Conservation (phyloP, 2,329 filamentous ascomycete genomes). For the Beauveria bassiana region DNA sequence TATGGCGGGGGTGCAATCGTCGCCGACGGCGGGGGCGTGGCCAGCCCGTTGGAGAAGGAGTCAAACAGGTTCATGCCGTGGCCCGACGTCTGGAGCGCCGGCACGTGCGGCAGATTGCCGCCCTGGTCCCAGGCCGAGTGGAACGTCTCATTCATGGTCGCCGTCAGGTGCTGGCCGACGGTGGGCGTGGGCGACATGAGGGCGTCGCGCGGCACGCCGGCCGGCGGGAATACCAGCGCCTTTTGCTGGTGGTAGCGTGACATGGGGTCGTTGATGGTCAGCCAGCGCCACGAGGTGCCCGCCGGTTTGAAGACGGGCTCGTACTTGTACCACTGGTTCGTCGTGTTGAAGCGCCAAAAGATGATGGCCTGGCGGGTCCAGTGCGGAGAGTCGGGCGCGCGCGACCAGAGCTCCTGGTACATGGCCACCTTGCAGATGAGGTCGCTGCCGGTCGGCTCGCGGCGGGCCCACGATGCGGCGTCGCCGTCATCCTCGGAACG, state of each 20-base stretch:
- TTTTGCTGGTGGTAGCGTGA: conserved; percentile 50
- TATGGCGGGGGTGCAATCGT: conserved; percentile 38
- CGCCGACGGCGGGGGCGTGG: conserved; percentile 49
- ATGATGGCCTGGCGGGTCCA: conserved; percentile 54
- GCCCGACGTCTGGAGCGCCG: conserved; percentile 25
- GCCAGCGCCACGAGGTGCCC: conserved; percentile 53
- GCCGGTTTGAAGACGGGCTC: conserved; percentile 41
- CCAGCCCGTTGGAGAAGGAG: conserved; percentile 43
- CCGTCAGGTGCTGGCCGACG: conserved; percentile 43
- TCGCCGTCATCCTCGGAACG: conserved; percentile 33
- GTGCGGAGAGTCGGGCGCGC: conserved; percentile 34
- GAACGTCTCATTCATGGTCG: conserved; percentile 52
- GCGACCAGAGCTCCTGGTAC: conserved; percentile 59
- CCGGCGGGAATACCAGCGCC: conserved; percentile 30
- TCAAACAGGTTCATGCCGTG: conserved; percentile 37
- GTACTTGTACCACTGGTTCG: conserved; percentile 44
- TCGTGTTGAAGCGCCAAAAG: conserved; percentile 54
- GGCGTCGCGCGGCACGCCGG: conserved; percentile 29
- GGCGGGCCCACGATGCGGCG: conserved; percentile 31
- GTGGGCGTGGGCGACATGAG: conserved; percentile 47
- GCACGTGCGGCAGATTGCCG: conserved; percentile 24
- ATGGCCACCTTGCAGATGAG: conserved; percentile 55
- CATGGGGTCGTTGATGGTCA: conserved; percentile 52
- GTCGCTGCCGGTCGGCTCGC: conserved; percentile 42
- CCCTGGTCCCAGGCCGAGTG: conserved; percentile 37